phyloP scores from a whole-genome alignment of 177 flowering plant species.

The Telopea speciosissima region DNA sequence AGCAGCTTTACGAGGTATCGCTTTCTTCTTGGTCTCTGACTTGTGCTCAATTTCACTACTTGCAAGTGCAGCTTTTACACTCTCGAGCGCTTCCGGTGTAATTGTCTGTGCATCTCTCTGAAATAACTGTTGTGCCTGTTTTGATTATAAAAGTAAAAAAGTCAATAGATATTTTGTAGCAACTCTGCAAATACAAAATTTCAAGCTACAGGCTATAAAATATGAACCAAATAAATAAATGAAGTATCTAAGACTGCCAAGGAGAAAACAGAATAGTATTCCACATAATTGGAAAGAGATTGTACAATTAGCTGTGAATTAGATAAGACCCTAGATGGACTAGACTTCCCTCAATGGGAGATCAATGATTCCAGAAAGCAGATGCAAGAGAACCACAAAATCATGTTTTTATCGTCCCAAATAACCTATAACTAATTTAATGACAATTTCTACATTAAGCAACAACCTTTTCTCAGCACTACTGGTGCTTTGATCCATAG shows the following conservation, averaged over 20 bases:
- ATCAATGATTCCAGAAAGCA: neutral
- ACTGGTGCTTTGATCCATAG: too few relatives aligned
- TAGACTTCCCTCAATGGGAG: neutral
- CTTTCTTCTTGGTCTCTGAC: constrained; percentile 89
- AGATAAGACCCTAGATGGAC: neutral
- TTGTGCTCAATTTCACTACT: constrained; percentile 96
- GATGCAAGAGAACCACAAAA: neutral
- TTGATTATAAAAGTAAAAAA: constrained; percentile 1
- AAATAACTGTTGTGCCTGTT: constrained; percentile 88
- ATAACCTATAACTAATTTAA: neutral
- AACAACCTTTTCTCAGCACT: neutral
- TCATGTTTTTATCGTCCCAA: neutral
- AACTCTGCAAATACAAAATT: too few relatives aligned
- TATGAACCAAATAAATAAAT: neutral
- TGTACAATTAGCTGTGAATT: neutral
- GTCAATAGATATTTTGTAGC: neutral
- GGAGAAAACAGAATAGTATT: too few relatives aligned
- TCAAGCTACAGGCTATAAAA: neutral
- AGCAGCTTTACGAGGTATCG: constrained; percentile 95
- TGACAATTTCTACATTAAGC: neutral
- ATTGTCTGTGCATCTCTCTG: constrained; percentile 96
- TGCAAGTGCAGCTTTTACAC: constrained; percentile 98
- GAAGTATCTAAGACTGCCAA: neutral
- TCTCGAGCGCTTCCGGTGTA: constrained; percentile 94
- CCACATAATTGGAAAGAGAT: neutral